Percentiles rank a stretch among this genome's conserved stretches.
Evolutionary conservation across 108 stramenopile species (phyloP).

Genomic region (Chaetoceros tenuissimus): DNA sequence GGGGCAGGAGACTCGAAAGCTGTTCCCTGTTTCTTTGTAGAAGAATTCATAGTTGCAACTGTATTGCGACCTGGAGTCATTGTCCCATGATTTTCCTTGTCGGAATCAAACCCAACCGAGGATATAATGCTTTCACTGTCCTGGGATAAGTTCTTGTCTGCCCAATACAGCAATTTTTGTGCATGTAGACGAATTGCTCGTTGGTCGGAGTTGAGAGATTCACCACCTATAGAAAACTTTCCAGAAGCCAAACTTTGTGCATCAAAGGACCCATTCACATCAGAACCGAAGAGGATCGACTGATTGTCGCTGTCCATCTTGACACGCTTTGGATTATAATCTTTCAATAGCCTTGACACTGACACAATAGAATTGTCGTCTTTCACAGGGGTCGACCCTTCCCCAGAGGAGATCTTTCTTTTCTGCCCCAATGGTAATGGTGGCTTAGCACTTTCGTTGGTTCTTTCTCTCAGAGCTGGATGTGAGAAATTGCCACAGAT

Average conservation of each 20-base stretch:
- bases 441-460: not conserved
- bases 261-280: not conserved
- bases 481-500: not conserved
- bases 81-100: not conserved
- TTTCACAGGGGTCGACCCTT: not conserved
- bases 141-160: constrained; percentile 26
- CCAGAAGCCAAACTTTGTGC: not conserved
- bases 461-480: not conserved
- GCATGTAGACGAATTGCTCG: constrained; percentile 29
- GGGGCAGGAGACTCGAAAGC: not conserved
- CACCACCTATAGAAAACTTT: not conserved
- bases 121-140: not conserved
- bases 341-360: not conserved
- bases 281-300: not conserved
- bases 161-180: constrained; percentile 29
- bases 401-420: not conserved
- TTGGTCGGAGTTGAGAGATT: constrained; percentile 12
- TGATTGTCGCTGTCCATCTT: not conserved
- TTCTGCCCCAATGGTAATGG: not conserved
- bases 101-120: not conserved
- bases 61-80: not conserved
- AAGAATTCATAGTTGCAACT: too few species aligned
- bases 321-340: not conserved
- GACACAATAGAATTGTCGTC: not conserved
- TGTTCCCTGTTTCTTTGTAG: not conserved